Base-by-base conservation (phyloP, 2,329 filamentous ascomycete species). In the Phoma sp. region DNA sequence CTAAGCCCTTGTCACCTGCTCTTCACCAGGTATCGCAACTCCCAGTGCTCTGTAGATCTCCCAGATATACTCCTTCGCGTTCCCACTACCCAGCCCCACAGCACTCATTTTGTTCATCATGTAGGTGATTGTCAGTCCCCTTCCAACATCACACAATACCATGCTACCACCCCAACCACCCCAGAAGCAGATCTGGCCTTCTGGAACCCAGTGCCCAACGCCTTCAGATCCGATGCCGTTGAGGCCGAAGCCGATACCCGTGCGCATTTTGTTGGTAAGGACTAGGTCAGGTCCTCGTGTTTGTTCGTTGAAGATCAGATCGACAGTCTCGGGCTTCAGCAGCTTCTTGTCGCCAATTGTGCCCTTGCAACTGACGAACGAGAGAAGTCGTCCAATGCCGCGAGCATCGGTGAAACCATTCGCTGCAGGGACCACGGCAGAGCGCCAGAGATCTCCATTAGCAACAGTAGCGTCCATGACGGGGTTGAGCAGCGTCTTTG, bases 71-170 rank as follows among this genome's bases (percentile, higher is more conserved):
- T 33, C 36, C 36, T 40, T 52, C 9, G 48, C 47, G 37, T 51
- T 41, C 11, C 49, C 37, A 22, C 45, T 60, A 2, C 58, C 58
- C 47, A 60, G 25, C 0, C 32, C 41, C 9, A 38, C 51, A 38
- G 33, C 43, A 1, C 41, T 47, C 60, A 66, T 66, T 44, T 61
- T 62, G 8, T 66, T 66, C 63, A 66, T 64, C 14, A 59, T 39
- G 43, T 66, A 66, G 1, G 46, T 36, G 32, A 66, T 47, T 4
- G 59, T 63, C 23, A 66, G 9, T 8, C 45, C 45, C 4, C 61
- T 37, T 2, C 60, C 63, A 4, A 58, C 52, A 42, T 64, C 63
- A 30, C 57, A 56, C 1, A 64, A 25, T 8, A 46, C 56, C 14
- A 58, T 39, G 22, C 54, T 58, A 1, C 63, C 63, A 6, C 61